Evolutionary conservation across 2,329 filamentous ascomycete genomes (phyloP).

Genomic region (Aspergillus versicolor): DNA sequence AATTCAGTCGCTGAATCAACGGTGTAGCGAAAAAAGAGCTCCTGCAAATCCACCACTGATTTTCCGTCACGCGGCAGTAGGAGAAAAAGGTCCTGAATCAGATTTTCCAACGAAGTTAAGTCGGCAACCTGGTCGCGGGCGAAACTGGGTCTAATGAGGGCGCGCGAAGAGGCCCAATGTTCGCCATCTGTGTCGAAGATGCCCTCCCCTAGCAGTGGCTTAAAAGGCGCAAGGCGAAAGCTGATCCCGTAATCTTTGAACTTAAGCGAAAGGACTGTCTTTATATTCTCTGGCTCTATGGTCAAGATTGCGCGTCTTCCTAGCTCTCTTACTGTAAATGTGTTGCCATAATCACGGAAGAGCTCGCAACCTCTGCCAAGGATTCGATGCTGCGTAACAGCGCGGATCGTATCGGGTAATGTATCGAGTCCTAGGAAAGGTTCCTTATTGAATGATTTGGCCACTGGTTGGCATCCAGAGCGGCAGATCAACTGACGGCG

Average conservation of each 20-base stretch:
- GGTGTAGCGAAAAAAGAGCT: slow-evolving; percentile 45
- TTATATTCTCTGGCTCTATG: slow-evolving; percentile 57
- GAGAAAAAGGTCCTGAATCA: slow-evolving; percentile 21
- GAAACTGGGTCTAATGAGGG: slow-evolving; percentile 50
- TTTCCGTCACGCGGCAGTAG: slow-evolving; percentile 23
- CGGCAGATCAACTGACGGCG: slow-evolving; percentile 7
- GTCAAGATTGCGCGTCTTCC: slow-evolving; percentile 32
- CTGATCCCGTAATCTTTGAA: slow-evolving; percentile 57
- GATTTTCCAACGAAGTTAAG: slow-evolving; percentile 24
- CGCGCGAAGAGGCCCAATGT: slow-evolving; percentile 54
- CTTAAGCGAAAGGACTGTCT: slow-evolving; percentile 56
- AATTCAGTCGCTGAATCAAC: slow-evolving; percentile 87
- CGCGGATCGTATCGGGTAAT: slow-evolving; percentile 1
- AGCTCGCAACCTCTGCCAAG: slow-evolving; percentile 9
- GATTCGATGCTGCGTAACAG: slow-evolving; percentile 9
- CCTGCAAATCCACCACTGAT: slow-evolving; percentile 24
- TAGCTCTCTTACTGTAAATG: slow-evolving; percentile 15
- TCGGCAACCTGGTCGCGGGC: slow-evolving; percentile 25
- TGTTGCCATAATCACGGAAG: slow-evolving; percentile 19
- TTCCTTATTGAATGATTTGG: not conserved
- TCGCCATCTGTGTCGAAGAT: slow-evolving; percentile 57
- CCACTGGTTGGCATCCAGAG: slow-evolving; percentile 14
- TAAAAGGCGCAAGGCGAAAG: slow-evolving; percentile 45
- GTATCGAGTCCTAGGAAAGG: slow-evolving; percentile 16
- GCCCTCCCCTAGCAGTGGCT: slow-evolving; percentile 54